Evolutionary conservation across 148 eudicot species (phyloP), one percentile per base, ranked within the genome.

Genomic region (Nepenthes mirabilis): DNA sequence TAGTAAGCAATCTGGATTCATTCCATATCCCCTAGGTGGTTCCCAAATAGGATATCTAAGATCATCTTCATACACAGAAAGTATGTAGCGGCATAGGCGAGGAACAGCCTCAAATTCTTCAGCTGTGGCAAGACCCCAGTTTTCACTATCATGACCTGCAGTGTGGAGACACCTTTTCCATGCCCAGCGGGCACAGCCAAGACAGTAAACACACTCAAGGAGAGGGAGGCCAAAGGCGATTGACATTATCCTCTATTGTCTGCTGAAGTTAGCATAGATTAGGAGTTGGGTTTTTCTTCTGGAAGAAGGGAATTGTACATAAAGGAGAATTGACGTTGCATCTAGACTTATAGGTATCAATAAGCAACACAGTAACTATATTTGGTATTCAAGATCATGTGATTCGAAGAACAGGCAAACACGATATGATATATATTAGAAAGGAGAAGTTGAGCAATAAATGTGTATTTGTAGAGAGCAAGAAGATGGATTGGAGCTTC

Each of bases 21-120:
- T 79, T 33, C 95, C 90, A 75, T 94, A 94, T 1, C 99, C 99
- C 36, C 76, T 76, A 43, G 88, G 80, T 14, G 99, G 99, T 67
- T 72, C 95, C 81, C 79, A 89, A 13, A 75, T 71, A 34, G 99
- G 97, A 37, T 72, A 60, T 47, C 78, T 56, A 23, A 94, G 72
- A 66, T 94, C 99, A 53, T 89, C 87, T 68, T 94, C 99, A 35
- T 94, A 89, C 5, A 89, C 97, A 32, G 95, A 78, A 8, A 89
- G 77, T 36, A 94, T 77, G 67, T 84, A 89, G 35, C 91, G 73
- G 60, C 97, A 94, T 5, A 86, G 73, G 47, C 95, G 75, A 9
- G 99, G 99, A 11, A 94, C 95, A 11, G 99, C 91, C 52, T 84
- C 89, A 33, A 94, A 94, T 57, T 94, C 97, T 60, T 89, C 87